A percentile compares a stretch with the other conserved stretches of the same genome.
These are phyloP conservation scores for Tolypocladium ovalisporum DNA, from an alignment of 2,329 filamentous ascomycete genomes.

Conservation along the genomic window DNA sequence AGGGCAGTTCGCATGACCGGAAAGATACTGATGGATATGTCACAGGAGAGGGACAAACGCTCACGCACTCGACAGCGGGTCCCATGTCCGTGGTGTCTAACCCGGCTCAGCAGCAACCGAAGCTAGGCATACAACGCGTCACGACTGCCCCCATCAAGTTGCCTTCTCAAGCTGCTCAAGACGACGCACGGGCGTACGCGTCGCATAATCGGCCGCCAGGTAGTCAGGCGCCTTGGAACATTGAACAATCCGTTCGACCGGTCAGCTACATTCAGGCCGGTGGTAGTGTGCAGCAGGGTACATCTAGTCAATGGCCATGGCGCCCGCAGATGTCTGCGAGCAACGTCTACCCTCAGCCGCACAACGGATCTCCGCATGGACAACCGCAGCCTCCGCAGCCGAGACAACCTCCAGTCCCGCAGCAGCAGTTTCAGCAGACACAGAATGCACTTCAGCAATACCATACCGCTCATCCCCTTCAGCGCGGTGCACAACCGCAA, in stretches of 20 bases:
- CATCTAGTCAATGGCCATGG: background rate
- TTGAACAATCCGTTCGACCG: constrained; percentile 3
- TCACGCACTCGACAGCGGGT: background rate
- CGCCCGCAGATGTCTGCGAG: background rate
- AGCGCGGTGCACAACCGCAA: background rate
- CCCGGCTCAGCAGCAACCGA: background rate
- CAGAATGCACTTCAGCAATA: background rate
- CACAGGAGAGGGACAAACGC: background rate
- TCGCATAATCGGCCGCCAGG: background rate
- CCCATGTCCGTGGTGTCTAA: background rate
- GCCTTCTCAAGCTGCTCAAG: background rate
- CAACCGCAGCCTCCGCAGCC: background rate
- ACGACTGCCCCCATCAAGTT: background rate
- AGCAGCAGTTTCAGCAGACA: background rate
- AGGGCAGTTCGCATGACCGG: background rate
- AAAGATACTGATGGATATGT: background rate
- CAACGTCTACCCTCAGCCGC: background rate
- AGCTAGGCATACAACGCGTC: background rate
- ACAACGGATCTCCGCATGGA: background rate
- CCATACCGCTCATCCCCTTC: background rate
- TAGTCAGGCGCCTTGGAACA: background rate
- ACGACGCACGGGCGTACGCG: background rate
- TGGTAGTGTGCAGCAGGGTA: background rate
- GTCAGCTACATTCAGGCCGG: constrained; percentile 5
- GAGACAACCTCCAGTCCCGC: background rate